These are phyloP conservation scores for Diaporthe sp. DNA, from an alignment of 2,329 filamentous ascomycete genomes.

Conservation along the genomic window DNA sequence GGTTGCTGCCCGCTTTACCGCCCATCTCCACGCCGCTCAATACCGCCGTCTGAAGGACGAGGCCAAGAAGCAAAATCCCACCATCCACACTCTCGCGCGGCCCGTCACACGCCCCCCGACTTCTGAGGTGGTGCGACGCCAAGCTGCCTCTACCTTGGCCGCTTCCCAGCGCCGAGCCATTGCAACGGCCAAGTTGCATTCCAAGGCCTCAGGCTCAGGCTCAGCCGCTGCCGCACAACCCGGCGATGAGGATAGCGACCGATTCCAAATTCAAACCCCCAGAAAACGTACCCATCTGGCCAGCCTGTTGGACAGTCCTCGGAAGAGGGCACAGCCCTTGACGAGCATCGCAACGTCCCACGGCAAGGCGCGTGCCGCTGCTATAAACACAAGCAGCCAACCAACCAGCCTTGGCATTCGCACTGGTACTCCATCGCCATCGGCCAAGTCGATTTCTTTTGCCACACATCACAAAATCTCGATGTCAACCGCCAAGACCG, in stretches of 20 bases:
- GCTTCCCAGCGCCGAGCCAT: constrained; percentile 53
- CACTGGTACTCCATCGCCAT: constrained; percentile 1
- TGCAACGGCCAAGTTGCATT: constrained; percentile 41
- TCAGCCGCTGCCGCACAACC: constrained; percentile 38
- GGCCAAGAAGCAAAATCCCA: constrained; percentile 67
- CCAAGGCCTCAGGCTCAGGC: constrained; percentile 14
- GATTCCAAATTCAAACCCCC: constrained; percentile 43
- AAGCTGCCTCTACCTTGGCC: constrained; percentile 52
- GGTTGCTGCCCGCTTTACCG: constrained; percentile 78
- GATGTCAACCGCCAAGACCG: neutral
- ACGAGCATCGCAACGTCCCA: constrained; percentile 42
- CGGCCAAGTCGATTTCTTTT: neutral
- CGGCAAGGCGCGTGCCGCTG: constrained; percentile 48
- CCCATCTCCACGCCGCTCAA: constrained; percentile 82
- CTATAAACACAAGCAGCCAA: constrained; percentile 30
- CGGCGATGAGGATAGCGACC: constrained; percentile 48
- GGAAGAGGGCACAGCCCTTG: constrained; percentile 49
- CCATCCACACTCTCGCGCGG: constrained; percentile 64
- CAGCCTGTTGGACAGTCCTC: constrained; percentile 58
- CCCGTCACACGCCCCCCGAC: constrained; percentile 62
- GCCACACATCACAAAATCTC: neutral
- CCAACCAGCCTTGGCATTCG: neutral
- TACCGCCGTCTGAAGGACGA: constrained; percentile 76
- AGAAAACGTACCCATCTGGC: constrained; percentile 55
- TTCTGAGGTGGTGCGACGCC: constrained; percentile 51